Evolutionary conservation across 2,329 filamentous ascomycete species (phyloP), one percentile per base, ranked within the genome.

Genomic region (Teratosphaeria gauchensis): DNA sequence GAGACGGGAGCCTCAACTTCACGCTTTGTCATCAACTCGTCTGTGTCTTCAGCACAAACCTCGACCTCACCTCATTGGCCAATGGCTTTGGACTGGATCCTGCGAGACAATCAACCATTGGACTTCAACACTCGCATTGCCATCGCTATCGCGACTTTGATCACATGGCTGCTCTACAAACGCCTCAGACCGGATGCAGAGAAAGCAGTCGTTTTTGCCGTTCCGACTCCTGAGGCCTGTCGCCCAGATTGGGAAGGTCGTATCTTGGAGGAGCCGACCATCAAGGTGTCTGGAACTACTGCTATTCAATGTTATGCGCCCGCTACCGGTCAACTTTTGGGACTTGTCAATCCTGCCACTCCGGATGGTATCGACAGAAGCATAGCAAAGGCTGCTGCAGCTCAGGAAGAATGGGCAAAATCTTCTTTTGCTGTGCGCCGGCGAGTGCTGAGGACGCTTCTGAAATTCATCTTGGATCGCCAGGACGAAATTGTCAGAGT

Each of bases 221-320:
- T 70, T 30, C 78, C 83, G 4, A 67, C 80, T 51, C 86, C 88
- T n/a, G 82, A 83, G 71, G 73, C 82, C 63, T 83, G 84, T 56
- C 76, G 80, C 54, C 66, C 72, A 14, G 77, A 72, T 6, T 82
- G 80, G 71, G 78, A 82, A 58, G 77, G 80, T 54, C 78, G 80
- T 64, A 76, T 83, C 35, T 77, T 90, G 38, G 78, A 85, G 14
- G 71, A 80, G 38, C 80, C 86, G 1, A 78, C 78, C 19, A 78
- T 90, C 70, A 88, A 86, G 75, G 79, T 83, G n/a, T 71, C 83
- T 1, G 85, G 84, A 16, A 84, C 84, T 46, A 81, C 82, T 1
- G 82, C 85, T 7, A 86, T 95, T 61, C 88, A 90, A 75, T 95
- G 90, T 76, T 94, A 94, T 73, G 88, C 88, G 51, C 94, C 94